Evolutionary conservation across 805 yeast species (phyloP).

Genomic region (Pichia paraexigua): DNA sequence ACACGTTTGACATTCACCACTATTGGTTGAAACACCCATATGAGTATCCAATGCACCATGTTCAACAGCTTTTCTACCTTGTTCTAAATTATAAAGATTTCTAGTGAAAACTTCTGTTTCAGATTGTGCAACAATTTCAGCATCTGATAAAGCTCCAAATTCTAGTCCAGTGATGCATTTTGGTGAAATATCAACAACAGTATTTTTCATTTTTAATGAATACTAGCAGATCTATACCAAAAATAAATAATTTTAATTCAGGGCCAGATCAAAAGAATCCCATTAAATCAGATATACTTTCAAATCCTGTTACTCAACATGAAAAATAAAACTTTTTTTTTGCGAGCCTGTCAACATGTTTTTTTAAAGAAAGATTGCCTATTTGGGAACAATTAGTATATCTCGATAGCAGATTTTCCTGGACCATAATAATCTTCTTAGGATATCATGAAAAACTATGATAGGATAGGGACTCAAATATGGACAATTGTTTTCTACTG

Average conservation of each 20-base stretch:
- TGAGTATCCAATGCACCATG: slow-evolving; percentile 85
- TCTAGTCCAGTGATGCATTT: slow-evolving; percentile 84
- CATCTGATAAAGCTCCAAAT: slow-evolving; percentile 87
- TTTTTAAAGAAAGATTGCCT: background rate
- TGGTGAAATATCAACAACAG: slow-evolving; percentile 73
- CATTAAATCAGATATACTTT: background rate
- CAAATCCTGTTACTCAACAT: background rate
- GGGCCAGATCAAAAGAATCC: background rate
- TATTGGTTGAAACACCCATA: slow-evolving; percentile 90
- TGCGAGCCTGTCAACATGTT: background rate
- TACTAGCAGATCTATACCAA: background rate
- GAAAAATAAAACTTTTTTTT: background rate
- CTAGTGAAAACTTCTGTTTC: slow-evolving; percentile 91
- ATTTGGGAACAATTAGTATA: background rate
- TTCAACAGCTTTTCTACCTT: slow-evolving; percentile 73
- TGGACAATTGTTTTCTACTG: too few relatives aligned
- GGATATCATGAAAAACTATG: too few relatives aligned
- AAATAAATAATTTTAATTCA: background rate
- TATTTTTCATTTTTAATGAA: slow-evolving; percentile 25
- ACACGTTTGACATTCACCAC: slow-evolving; percentile 85
- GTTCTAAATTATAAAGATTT: slow-evolving; percentile 84
- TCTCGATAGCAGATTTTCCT: too few relatives aligned
- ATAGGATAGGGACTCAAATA: too few relatives aligned
- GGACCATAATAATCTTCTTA: too few relatives aligned
- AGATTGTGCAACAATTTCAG: slow-evolving; percentile 86